These are phyloP conservation scores for Inga laurina DNA, from an alignment of 306 rosid genomes.

Conservation along the genomic window DNA sequence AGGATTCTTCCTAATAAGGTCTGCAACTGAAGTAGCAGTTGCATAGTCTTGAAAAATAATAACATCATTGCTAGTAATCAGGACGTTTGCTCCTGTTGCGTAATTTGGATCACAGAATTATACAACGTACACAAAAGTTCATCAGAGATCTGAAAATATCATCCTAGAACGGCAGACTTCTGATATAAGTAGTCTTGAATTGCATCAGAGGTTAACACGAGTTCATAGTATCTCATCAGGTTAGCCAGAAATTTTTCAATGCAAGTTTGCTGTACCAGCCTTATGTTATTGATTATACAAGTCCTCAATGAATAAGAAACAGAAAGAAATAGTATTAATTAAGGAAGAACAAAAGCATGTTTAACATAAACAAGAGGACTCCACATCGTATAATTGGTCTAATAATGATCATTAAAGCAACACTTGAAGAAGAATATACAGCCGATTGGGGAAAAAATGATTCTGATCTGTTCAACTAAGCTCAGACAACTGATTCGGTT, in stretches of 20 bases:
- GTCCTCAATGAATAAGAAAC: constrained; percentile 13
- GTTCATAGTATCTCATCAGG: constrained; percentile 10
- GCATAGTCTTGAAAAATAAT: not conserved
- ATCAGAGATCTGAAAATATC: not conserved
- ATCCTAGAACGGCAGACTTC: not conserved
- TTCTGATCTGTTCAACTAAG: constrained; percentile 53
- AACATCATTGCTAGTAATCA: not conserved
- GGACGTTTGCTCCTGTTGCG: not conserved
- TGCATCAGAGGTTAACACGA: constrained; percentile 1
- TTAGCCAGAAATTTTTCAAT: not conserved
- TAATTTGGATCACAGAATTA: constrained; percentile 2
- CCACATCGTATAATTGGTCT: constrained; percentile 13
- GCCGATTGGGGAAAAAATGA: constrained; percentile 38
- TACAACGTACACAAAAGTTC: not conserved
- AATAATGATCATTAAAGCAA: constrained; percentile 44
- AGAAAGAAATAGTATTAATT: constrained; percentile 1
- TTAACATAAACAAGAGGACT: constrained; percentile 7
- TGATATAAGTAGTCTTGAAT: not conserved
- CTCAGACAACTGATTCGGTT: constrained; percentile 43
- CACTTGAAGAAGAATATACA: constrained; percentile 62
- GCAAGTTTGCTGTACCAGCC: constrained; percentile 21
- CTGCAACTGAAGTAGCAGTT: constrained; percentile 14
- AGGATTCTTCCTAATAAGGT: constrained; percentile 8
- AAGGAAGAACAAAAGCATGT: constrained; percentile 10
- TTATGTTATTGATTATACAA: constrained; percentile 18